A percentile compares a stretch with the other conserved stretches of the same genome.
Conservation (phyloP, 1,139 yeast species). For the Blastobotrys elegans region DNA sequence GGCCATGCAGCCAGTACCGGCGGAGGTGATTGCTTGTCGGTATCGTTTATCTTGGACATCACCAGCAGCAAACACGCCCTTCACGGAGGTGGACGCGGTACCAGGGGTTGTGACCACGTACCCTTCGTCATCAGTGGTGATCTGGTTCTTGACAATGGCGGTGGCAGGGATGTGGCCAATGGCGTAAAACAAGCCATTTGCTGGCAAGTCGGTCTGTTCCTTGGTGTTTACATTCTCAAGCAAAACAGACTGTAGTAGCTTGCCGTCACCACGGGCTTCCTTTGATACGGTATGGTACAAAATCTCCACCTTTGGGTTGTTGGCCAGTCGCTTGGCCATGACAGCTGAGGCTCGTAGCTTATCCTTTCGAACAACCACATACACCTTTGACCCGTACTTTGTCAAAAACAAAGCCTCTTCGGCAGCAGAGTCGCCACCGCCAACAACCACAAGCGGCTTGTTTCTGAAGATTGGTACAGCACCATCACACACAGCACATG, state of each 20-base stretch:
- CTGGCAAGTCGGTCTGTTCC: conserved; percentile 62
- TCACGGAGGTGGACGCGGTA: conserved; percentile 75
- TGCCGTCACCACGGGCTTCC: conserved; percentile 92
- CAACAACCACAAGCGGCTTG: conserved; percentile 94
- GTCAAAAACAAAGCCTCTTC: conserved; percentile 97
- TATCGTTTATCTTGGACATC: conserved; percentile 96
- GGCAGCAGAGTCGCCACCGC: conserved; percentile 99
- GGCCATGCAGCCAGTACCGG: conserved; percentile 99
- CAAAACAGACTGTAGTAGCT: conserved; percentile 34
- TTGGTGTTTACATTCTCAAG: conserved; percentile 69
- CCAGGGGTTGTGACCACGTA: conserved; percentile 89
- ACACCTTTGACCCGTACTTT: conserved; percentile 94
- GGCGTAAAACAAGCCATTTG: conserved; percentile 94
- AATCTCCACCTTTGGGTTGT: conserved; percentile 84
- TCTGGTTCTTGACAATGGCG: conserved; percentile 64
- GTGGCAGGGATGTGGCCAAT: conserved; percentile 98
- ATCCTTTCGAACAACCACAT: conserved; percentile 88
- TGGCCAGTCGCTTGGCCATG: conserved; percentile 88
- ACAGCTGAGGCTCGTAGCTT: conserved; percentile 88
- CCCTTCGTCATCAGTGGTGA: conserved; percentile 82
- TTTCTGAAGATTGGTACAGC: conserved; percentile 98
- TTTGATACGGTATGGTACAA: conserved; percentile 79
- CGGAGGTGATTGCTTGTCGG: conserved; percentile 99
- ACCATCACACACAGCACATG: conserved; percentile 99
- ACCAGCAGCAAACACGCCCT: conserved; percentile 97